These are phyloP conservation scores for Nicotiana knightiana DNA, from an alignment of 257 asterid genomes.

Conservation along the genomic window DNA sequence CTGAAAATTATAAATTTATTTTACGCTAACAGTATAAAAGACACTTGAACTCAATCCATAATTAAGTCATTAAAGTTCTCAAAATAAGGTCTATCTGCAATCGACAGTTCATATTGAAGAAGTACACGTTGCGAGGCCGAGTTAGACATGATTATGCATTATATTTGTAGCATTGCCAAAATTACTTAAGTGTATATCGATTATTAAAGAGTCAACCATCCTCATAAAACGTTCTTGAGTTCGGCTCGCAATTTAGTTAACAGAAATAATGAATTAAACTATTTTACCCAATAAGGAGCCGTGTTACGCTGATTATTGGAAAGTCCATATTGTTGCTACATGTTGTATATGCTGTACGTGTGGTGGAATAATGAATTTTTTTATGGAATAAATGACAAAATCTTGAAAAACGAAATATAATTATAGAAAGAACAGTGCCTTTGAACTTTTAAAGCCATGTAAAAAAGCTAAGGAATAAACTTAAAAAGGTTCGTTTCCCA, in stretches of 20 bases:
- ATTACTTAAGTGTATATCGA: no score
- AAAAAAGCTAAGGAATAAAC: not conserved
- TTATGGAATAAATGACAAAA: not conserved
- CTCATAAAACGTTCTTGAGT: no score
- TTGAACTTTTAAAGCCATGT: not conserved
- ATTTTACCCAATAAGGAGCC: not conserved
- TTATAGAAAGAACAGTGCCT: not conserved
- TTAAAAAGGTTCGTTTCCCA: not conserved
- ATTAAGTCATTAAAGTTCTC: not conserved
- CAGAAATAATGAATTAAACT: no score
- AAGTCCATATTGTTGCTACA: not conserved
- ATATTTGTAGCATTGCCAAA: no score
- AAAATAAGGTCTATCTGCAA: no score
- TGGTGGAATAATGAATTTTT: not conserved
- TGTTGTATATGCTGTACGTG: not conserved
- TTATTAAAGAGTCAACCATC: no score
- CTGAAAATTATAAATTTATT: no score
- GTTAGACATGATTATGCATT: no score
- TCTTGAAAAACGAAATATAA: not conserved
- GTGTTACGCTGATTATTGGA: not conserved
- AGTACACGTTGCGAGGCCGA: no score
- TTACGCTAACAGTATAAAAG: no score
- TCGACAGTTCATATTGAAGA: no score
- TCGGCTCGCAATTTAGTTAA: no score
- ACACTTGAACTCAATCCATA: not conserved